These are phyloP conservation scores for Stephanocyclus meneghinianus DNA, from an alignment of 352 stramenopile genomes.

Conservation along the genomic window DNA sequence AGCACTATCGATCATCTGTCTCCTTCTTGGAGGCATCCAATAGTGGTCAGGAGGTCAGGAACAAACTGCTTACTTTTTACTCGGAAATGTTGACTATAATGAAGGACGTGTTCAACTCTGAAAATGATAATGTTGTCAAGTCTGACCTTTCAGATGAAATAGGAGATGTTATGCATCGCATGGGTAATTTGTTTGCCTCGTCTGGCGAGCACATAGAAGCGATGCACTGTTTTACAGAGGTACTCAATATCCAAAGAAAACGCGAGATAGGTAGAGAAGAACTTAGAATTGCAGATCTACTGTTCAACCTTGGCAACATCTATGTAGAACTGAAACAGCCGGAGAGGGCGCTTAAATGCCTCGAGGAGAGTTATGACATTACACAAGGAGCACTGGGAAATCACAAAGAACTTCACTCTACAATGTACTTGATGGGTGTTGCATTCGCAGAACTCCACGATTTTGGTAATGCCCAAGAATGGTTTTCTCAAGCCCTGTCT, in stretches of 20 bases:
- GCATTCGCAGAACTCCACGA: slow-evolving; percentile 49
- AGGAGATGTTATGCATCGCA: slow-evolving; percentile 63
- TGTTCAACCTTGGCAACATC: slow-evolving; percentile 76
- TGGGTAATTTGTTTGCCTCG: slow-evolving; percentile 64
- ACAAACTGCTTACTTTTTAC: slow-evolving; percentile 53
- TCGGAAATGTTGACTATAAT: slow-evolving; percentile 64
- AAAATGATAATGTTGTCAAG: slow-evolving; percentile 49
- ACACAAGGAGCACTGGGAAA: slow-evolving; percentile 55
- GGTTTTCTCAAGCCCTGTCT: slow-evolving; percentile 48
- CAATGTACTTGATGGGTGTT: slow-evolving; percentile 66
- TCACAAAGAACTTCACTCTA: slow-evolving; percentile 62
- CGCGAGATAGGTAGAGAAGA: slow-evolving; percentile 53
- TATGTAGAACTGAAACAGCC: slow-evolving; percentile 53
- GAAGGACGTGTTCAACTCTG: slow-evolving; percentile 37
- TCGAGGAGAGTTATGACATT: slow-evolving; percentile 65
- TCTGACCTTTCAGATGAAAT: slow-evolving; percentile 58
- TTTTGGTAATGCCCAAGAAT: slow-evolving; percentile 53
- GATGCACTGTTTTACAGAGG: slow-evolving; percentile 56
- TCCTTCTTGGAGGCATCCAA: slow-evolving; percentile 63
- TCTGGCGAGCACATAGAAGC: slow-evolving; percentile 58
- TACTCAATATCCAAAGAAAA: slow-evolving; percentile 49
- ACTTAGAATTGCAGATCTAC: slow-evolving; percentile 65
- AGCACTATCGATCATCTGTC: slow-evolving; percentile 61
- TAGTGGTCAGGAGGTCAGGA: slow-evolving; percentile 35
- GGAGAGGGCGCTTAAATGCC: slow-evolving; percentile 52